phyloP scores from a whole-genome alignment of 2,329 filamentous ascomycete species.

The Penicillium sp. region DNA sequence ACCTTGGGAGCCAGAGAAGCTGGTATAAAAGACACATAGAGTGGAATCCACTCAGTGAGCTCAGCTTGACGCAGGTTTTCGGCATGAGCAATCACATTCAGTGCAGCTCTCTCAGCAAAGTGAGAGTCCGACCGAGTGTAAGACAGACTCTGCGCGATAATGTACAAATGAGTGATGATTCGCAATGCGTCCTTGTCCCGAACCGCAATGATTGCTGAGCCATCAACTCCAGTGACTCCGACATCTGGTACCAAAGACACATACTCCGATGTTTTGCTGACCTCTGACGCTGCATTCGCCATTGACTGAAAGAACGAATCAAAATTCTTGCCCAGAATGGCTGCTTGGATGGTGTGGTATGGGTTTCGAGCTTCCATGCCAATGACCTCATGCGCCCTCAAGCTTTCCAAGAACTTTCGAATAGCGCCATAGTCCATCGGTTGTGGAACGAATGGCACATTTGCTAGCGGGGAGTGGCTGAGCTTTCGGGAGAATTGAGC shows the following conservation, averaged over 20 bases:
- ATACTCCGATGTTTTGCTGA: conserved; percentile 24
- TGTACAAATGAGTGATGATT: conserved; percentile 62
- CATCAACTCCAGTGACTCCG: conserved; percentile 51
- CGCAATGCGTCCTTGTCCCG: conserved; percentile 59
- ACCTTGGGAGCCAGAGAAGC: conserved; percentile 62
- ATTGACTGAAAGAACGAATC: conserved; percentile 38
- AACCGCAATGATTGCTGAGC: conserved; percentile 41
- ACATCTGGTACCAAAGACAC: conserved; percentile 32
- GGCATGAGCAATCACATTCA: conserved; percentile 74
- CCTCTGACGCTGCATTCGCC: conserved; percentile 39
- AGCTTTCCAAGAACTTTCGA: conserved; percentile 34
- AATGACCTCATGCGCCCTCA: conserved; percentile 33
- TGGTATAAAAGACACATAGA: conserved; percentile 79
- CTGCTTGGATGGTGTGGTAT: conserved; percentile 42
- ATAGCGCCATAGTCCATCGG: conserved; percentile 46
- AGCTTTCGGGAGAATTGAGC: conserved; percentile 41
- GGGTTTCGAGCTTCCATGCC: conserved; percentile 40
- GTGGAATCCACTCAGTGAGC: conserved; percentile 73
- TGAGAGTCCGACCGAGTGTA: conserved; percentile 47
- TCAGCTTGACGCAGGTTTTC: conserved; percentile 69
- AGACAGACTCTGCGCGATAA: conserved; percentile 62
- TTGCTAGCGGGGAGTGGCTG: conserved; percentile 52
- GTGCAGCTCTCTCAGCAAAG: conserved; percentile 59
- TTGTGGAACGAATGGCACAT: conserved; percentile 54
- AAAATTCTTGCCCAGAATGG: conserved; percentile 41